These are phyloP conservation scores for Herpotrichia juniperi DNA, from an alignment of 2,329 filamentous ascomycete genomes.

Conservation along the genomic window DNA sequence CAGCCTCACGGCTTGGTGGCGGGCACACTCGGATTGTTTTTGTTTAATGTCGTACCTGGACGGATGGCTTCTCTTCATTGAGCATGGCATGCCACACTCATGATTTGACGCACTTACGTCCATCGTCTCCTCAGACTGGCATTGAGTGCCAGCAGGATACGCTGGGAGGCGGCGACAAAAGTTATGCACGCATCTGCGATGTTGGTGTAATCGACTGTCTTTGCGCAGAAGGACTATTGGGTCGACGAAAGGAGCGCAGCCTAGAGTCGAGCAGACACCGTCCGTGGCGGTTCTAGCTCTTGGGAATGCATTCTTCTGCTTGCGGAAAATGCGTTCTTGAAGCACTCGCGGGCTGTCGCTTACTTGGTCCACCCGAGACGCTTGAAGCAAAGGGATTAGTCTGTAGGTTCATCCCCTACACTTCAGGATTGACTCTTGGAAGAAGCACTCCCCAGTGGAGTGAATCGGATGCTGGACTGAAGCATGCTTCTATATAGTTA, in stretches of 20 bases:
- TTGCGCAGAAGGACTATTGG: conserved; percentile 26
- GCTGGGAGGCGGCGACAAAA: conserved; percentile 47
- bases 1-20: conserved; percentile 53
- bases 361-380: conserved; percentile 20
- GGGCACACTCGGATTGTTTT: conserved; percentile 47
- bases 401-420: conserved; percentile 63
- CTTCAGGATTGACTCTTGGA: conserved; percentile 54
- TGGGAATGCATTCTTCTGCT: conserved; percentile 42
- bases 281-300: conserved; percentile 38
- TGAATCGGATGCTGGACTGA: conserved; percentile 60
- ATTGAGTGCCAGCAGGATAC: conserved; percentile 47
- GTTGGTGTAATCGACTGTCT: conserved; percentile 42
- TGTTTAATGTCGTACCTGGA: conserved; percentile 49
- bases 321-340: conserved; percentile 44
- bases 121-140: conserved; percentile 41
- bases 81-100: conserved; percentile 46
- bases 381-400: conserved; percentile 25
- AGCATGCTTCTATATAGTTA: conserved; percentile 51
- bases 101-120: conserved; percentile 41
- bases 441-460: conserved; percentile 47
- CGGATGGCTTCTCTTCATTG: conserved; percentile 43
- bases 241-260: conserved; percentile 10
- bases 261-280: conserved; percentile 35
- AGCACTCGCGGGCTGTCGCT: conserved; percentile 44
- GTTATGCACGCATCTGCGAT: conserved; percentile 47